Percentiles rank a stretch among this genome's conserved stretches.
Evolutionary conservation across 2,329 filamentous ascomycete species (phyloP).

Genomic region (Spiromastix sp.): DNA sequence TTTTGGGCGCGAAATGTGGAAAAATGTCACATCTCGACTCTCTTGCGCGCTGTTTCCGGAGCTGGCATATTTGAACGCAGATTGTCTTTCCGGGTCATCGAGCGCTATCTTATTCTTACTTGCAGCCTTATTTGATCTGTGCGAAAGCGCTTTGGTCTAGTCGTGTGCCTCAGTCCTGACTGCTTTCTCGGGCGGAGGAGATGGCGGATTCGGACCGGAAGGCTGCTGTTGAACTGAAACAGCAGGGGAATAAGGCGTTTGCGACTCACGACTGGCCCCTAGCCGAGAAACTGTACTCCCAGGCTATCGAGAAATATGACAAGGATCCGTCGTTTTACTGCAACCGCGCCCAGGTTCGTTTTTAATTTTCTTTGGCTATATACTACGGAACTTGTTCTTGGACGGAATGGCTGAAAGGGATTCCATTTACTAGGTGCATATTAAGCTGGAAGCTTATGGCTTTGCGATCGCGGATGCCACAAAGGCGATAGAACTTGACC

Average conservation of each 20-base stretch:
- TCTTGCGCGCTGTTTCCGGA: no score
- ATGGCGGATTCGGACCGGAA: constrained; percentile 41
- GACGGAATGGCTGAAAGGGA: neutral
- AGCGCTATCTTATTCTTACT: no score
- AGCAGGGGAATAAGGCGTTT: constrained; percentile 91
- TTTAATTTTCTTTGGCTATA: neutral
- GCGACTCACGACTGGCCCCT: constrained; percentile 72
- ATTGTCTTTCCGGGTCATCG: no score
- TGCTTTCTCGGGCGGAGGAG: no score
- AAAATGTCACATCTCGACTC: no score
- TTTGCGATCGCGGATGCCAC: constrained; percentile 86
- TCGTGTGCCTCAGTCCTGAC: no score
- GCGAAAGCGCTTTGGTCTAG: no score
- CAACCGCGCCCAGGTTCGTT: constrained; percentile 81
- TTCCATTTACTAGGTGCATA: constrained; percentile 56
- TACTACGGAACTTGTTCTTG: neutral
- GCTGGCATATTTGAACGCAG: no score
- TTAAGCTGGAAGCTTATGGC: constrained; percentile 91
- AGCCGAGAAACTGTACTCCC: constrained; percentile 72
- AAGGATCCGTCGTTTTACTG: constrained; percentile 83
- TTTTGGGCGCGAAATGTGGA: no score
- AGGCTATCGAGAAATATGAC: constrained; percentile 77
- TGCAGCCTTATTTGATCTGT: no score
- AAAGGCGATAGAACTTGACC: constrained; percentile 82
- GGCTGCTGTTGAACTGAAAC: constrained; percentile 75